These are phyloP conservation scores for Sphagnum tenellum DNA, from an alignment of 225 moss, liverwort and hornwort genomes.

Conservation along the genomic window DNA sequence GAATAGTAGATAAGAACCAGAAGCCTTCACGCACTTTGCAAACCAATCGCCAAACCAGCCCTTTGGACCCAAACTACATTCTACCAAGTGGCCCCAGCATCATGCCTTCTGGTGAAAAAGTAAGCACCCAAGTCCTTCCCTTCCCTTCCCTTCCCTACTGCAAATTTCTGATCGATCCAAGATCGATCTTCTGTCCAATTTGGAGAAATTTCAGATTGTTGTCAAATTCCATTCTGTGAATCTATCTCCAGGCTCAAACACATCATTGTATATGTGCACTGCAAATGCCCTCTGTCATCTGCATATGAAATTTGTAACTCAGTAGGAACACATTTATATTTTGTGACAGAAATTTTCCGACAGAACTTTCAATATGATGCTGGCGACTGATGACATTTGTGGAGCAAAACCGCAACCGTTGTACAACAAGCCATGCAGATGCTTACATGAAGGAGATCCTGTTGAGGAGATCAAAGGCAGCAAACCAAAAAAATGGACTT, in stretches of 20 bases:
- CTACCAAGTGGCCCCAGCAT: slow-evolving; percentile 47
- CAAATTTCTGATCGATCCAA: too few species aligned
- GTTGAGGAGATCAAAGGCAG: slow-evolving; percentile 43
- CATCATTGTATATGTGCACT: too few species aligned
- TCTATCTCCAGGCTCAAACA: too few species aligned
- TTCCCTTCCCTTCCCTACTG: too few species aligned
- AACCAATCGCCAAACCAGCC: slow-evolving; percentile 59
- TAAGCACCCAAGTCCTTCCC: slow-evolving; percentile 3
- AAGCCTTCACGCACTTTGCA: slow-evolving; percentile 14
- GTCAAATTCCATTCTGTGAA: too few species aligned
- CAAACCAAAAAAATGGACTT: slow-evolving; percentile 58
- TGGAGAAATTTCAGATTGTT: too few species aligned
- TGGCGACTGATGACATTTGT: slow-evolving; percentile 62
- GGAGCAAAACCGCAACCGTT: slow-evolving; percentile 45
- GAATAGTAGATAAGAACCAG: slow-evolving; percentile 23
- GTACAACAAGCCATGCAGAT: slow-evolving; percentile 48
- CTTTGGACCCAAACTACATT: slow-evolving; percentile 63
- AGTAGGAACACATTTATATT: too few species aligned
- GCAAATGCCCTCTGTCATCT: too few species aligned
- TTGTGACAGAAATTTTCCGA: slow-evolving; percentile 56
- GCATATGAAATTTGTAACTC: too few species aligned
- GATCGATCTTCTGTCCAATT: too few species aligned
- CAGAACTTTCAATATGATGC: slow-evolving; percentile 40
- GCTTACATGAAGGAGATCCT: slow-evolving; percentile 32
- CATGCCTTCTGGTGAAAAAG: slow-evolving; percentile 49